Percentiles rank a stretch among this genome's conserved stretches.
phyloP scores from a whole-genome alignment of 2,329 filamentous ascomycete species.

The Chrysosphaeria jannelii region DNA sequence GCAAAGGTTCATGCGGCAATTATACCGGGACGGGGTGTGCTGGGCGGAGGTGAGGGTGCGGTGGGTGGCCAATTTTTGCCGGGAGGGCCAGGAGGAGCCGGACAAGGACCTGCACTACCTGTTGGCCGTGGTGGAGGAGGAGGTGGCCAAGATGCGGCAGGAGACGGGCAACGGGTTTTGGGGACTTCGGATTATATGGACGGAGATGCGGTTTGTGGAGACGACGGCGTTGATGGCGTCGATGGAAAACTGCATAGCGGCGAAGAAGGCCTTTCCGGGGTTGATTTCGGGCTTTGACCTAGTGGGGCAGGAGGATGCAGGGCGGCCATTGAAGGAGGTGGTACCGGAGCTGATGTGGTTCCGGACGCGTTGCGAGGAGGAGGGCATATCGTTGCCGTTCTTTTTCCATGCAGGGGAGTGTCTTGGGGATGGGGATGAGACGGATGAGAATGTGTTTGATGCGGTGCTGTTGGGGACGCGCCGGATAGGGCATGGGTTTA shows the following conservation, averaged over 20 bases:
- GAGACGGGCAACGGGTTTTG: conserved; percentile 34
- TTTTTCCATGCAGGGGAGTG: conserved; percentile 90
- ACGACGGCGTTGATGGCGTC: conserved; percentile 39
- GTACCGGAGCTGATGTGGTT: conserved; percentile 84
- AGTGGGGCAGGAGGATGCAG: conserved; percentile 62
- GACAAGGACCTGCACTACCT: conserved; percentile 39
- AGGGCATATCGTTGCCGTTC: conserved; percentile 61
- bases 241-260: conserved; percentile 68
- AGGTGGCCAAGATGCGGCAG: conserved; percentile 43
- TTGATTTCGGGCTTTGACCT: conserved; percentile 70
- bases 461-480: conserved; percentile 63
- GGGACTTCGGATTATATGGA: conserved; percentile 69
- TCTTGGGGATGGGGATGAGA: conserved; percentile 39
- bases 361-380: conserved; percentile 50
- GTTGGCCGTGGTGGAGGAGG: conserved; percentile 46
- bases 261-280: conserved; percentile 51
- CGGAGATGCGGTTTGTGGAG: conserved; percentile 31
- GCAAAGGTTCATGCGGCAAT: conserved; percentile 33
- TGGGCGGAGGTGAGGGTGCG: conserved; percentile 58
- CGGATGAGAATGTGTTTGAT: conserved; percentile 65
- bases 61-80: conserved; percentile 42
- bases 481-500: conserved; percentile 71
- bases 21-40: conserved; percentile 54
- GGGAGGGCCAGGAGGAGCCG: conserved; percentile 28
- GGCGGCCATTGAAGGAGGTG: conserved; percentile 44